These are phyloP conservation scores for Coemansia guatemalensis DNA, from an alignment of 192 early-diverging fungal species.

Conservation along the genomic window DNA sequence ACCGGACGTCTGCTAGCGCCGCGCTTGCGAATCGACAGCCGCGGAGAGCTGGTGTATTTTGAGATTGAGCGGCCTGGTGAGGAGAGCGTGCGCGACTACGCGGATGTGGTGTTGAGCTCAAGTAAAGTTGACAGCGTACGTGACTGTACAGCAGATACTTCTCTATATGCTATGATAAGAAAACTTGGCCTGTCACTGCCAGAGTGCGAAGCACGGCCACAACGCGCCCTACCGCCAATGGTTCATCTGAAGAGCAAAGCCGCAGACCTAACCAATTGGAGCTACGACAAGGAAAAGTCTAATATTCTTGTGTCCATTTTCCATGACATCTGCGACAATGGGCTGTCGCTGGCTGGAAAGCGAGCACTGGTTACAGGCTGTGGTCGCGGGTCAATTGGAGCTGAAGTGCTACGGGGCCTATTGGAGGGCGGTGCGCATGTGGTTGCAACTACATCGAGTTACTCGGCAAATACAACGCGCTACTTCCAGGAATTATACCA, in stretches of 20 bases:
- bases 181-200: conserved; percentile 20
- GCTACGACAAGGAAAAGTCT: conserved; percentile 70
- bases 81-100: conserved; percentile 19
- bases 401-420: conserved; percentile 85
- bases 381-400: conserved; percentile 88
- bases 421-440: conserved; percentile 85
- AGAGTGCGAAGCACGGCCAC: not conserved
- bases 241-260: conserved; percentile 65
- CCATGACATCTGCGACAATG: conserved; percentile 70
- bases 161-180: conserved; percentile 22
- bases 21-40: conserved; percentile 54
- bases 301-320: conserved; percentile 70
- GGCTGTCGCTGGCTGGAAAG: conserved; percentile 77
- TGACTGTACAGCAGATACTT: not conserved
- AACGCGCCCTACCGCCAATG: conserved; percentile 55
- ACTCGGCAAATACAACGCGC: conserved; percentile 74
- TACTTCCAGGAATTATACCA: conserved; percentile 91
- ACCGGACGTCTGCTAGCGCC: conserved; percentile 75
- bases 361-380: conserved; percentile 85
- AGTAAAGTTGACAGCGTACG: not conserved
- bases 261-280: conserved; percentile 58
- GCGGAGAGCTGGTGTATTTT: conserved; percentile 15
- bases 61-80: conserved; percentile 28
- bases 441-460: conserved; percentile 89
- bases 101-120: conserved; percentile 5